Percentiles rank a stretch among this genome's conserved stretches.
phyloP scores from a whole-genome alignment of 805 yeast genomes.

The Barnettozyma wickerhamii region DNA sequence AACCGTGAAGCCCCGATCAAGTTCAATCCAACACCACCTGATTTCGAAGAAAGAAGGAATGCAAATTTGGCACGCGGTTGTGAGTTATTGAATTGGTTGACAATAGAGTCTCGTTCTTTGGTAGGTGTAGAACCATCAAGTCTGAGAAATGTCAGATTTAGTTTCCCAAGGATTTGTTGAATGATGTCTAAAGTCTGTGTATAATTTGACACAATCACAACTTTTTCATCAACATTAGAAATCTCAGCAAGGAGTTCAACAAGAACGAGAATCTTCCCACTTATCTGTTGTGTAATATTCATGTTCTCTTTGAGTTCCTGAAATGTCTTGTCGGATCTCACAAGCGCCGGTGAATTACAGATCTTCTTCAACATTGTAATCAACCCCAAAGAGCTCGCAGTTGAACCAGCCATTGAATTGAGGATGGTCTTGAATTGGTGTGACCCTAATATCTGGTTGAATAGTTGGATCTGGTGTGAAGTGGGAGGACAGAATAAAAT shows the following conservation, averaged over 20 bases:
- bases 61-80: constrained; percentile 39
- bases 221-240: constrained; percentile 55
- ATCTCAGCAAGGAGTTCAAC: constrained; percentile 52
- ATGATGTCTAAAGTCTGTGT: constrained; percentile 82
- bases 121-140: constrained; percentile 84
- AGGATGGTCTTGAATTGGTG: constrained; percentile 25
- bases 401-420: constrained; percentile 10
- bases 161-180: constrained; percentile 47
- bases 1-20: constrained; percentile 86
- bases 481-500: constrained; percentile 80
- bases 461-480: constrained; percentile 48
- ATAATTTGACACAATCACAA: constrained; percentile 81
- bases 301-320: constrained; percentile 13
- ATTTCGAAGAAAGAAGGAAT: constrained; percentile 78
- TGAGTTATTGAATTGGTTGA: constrained; percentile 46
- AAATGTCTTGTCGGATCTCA: constrained; percentile 46
- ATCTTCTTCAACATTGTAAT: constrained; percentile 75
- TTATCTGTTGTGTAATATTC: constrained; percentile 9
- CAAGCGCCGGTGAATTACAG: constrained; percentile 74
- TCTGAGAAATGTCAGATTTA: constrained; percentile 50
- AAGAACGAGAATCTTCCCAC: constrained; percentile 65
- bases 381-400: constrained; percentile 51
- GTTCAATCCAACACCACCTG: constrained; percentile 93
- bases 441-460: constrained; percentile 40
- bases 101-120: constrained; percentile 58